A percentile compares a stretch with the other conserved stretches of the same genome.
Evolutionary conservation across 164 flowering plant species (phyloP).

Genomic region (Chloranthus sessilifolius): DNA sequence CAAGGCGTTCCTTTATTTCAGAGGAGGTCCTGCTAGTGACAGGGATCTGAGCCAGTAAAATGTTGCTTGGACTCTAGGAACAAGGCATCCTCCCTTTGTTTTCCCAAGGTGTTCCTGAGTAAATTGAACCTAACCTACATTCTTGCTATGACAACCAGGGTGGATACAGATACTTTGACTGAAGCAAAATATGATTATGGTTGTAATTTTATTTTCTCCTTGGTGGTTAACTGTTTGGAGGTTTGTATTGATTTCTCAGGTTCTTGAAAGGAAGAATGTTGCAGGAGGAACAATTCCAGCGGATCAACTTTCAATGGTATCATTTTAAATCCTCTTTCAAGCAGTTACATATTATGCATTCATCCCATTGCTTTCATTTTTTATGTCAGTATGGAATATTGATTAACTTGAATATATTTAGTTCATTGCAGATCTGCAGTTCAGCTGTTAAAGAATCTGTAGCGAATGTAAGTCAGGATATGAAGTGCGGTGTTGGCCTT

Average conservation of each 20-base stretch:
- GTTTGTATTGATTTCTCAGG: slow-evolving; percentile 41
- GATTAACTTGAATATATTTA: slow-evolving; percentile 4
- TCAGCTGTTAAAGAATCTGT: slow-evolving; percentile 78
- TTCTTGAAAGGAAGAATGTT: slow-evolving; percentile 46
- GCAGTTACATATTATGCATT: too few species aligned
- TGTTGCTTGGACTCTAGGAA: too few species aligned
- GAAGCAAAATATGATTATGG: too few species aligned
- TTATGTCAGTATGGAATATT: neutral
- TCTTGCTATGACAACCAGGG: too few species aligned
- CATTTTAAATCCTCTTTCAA: slow-evolving; percentile 1
- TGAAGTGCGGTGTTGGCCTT: slow-evolving; percentile 17
- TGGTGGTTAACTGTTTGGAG: neutral
- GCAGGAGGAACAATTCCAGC: slow-evolving; percentile 33
- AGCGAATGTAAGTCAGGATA: slow-evolving; percentile 65
- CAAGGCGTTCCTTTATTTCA: too few species aligned
- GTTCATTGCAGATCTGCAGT: slow-evolving; percentile 59
- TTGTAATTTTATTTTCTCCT: neutral
- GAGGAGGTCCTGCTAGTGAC: too few species aligned
- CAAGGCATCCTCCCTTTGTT: too few species aligned
- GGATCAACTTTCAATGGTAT: slow-evolving; percentile 68
- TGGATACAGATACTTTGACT: too few species aligned
- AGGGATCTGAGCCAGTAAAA: too few species aligned
- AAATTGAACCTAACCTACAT: too few species aligned
- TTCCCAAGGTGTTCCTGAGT: too few species aligned
- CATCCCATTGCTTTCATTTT: neutral